These are phyloP conservation scores for Pseudogymnoascus sp. DNA, from an alignment of 2,329 filamentous ascomycete genomes.

Conservation along the genomic window DNA sequence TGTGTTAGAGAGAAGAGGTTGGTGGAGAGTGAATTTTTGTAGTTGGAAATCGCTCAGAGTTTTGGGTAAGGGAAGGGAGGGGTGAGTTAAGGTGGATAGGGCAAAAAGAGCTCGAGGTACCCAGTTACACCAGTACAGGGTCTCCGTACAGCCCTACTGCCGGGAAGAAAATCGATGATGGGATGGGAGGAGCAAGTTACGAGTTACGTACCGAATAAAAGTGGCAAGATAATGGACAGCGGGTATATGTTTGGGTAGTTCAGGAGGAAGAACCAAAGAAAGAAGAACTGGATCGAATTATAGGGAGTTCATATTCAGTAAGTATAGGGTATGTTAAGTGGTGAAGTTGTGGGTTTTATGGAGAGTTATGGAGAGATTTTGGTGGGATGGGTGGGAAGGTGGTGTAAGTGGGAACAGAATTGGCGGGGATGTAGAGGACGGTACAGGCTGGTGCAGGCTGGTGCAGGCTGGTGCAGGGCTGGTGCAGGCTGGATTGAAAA, in stretches of 20 bases:
- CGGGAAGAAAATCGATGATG: constrained; percentile 1
- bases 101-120: not conserved
- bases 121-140: not conserved
- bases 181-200: not conserved
- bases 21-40: not conserved
- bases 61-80: not conserved
- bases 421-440: not conserved
- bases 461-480: not conserved
- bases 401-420: not conserved
- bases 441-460: too few species aligned
- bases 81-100: not conserved
- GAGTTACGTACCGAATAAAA: not conserved
- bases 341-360: constrained; percentile 1
- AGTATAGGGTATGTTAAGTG: not conserved
- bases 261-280: not conserved
- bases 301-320: not conserved
- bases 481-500: not conserved
- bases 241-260: not conserved
- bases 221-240: not conserved
- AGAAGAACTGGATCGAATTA: not conserved
- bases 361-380: not conserved
- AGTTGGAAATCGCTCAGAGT: not conserved
- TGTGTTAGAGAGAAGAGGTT: not conserved
- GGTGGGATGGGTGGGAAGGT: not conserved
- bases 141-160: not conserved